These are phyloP conservation scores for Durusdinium trenchii DNA, from an alignment of 73 alveolate species.

Conservation along the genomic window DNA sequence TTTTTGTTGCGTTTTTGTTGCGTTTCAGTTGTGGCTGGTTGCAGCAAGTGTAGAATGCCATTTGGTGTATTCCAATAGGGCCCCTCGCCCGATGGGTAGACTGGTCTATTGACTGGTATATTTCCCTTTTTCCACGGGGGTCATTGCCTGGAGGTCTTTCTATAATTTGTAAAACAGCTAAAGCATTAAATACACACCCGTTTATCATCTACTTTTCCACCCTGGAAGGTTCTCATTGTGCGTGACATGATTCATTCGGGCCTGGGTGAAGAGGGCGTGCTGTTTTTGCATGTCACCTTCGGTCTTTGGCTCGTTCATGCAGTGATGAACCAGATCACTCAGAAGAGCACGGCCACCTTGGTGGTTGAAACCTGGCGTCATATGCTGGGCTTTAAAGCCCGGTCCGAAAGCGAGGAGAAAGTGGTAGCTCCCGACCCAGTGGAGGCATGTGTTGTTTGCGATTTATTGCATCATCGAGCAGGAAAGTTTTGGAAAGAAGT, in stretches of 20 bases:
- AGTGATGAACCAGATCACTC: conserved; percentile 51
- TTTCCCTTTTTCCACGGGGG: too few relatives aligned
- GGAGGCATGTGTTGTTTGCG: conserved; percentile 58
- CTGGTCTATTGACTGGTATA: too few relatives aligned
- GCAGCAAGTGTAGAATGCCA: too few relatives aligned
- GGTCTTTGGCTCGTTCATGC: conserved; percentile 78
- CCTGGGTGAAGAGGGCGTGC: conserved; percentile 31
- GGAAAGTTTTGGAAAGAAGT: conserved; percentile 43
- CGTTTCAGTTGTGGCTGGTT: too few relatives aligned
- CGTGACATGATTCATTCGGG: conserved; percentile 44
- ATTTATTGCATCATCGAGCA: conserved; percentile 54
- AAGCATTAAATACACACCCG: too few relatives aligned
- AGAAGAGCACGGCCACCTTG: conserved; percentile 62
- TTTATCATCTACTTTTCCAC: too few relatives aligned
- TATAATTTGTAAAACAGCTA: too few relatives aligned
- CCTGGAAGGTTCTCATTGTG: conserved; percentile 42
- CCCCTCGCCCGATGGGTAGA: too few relatives aligned
- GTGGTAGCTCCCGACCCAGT: background rate
- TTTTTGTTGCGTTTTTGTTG: background rate
- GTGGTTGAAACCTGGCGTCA: conserved; percentile 83
- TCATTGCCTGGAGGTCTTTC: too few relatives aligned
- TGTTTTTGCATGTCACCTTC: conserved; percentile 59
- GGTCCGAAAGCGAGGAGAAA: background rate
- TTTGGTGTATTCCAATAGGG: too few relatives aligned
- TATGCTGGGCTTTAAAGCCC: conserved; percentile 45